A percentile compares a stretch with the other conserved stretches of the same genome.
These are phyloP conservation scores for Wallacemonas sp. DNA, from an alignment of 208 protist species.

Conservation along the genomic window DNA sequence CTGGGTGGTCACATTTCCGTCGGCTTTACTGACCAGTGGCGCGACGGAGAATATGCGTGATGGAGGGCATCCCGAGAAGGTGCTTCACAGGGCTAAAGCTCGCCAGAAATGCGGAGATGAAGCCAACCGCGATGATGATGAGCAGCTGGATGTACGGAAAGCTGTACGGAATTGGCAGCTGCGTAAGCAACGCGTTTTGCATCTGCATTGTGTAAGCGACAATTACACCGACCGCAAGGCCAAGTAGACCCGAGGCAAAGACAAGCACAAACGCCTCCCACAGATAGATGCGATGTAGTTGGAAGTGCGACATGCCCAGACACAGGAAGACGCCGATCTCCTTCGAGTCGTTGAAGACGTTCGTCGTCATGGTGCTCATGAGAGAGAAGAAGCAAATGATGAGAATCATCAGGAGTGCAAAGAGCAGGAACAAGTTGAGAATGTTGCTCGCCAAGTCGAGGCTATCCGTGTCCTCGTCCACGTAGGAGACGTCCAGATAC, in stretches of 20 bases:
- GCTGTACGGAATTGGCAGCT: constrained; percentile 89
- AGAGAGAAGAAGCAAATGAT: constrained; percentile 95
- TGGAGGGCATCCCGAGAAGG: constrained; percentile 52
- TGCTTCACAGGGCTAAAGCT: constrained; percentile 60
- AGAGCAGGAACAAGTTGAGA: constrained; percentile 92
- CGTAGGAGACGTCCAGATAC: neutral
- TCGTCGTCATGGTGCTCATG: constrained; percentile 91
- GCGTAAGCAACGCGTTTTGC: constrained; percentile 90
- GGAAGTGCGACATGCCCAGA: constrained; percentile 78
- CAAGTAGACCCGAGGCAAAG: constrained; percentile 85
- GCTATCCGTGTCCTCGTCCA: constrained; percentile 25
- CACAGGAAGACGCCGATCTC: constrained; percentile 95
- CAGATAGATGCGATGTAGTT: constrained; percentile 92
- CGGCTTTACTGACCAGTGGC: too few species aligned
- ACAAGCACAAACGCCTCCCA: constrained; percentile 96
- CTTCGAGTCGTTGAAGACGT: constrained; percentile 94
- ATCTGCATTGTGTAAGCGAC: constrained; percentile 92
- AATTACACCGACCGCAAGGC: constrained; percentile 86
- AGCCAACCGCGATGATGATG: constrained; percentile 46
- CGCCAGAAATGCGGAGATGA: constrained; percentile 51
- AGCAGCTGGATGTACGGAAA: constrained; percentile 88
- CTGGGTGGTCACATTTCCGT: too few species aligned
- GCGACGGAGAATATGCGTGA: constrained; percentile 72
- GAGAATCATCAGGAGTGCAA: constrained; percentile 89
- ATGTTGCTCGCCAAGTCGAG: constrained; percentile 54